Base-by-base conservation (phyloP, 176 grass and related monocot species). In the Melocanna baccifera region DNA sequence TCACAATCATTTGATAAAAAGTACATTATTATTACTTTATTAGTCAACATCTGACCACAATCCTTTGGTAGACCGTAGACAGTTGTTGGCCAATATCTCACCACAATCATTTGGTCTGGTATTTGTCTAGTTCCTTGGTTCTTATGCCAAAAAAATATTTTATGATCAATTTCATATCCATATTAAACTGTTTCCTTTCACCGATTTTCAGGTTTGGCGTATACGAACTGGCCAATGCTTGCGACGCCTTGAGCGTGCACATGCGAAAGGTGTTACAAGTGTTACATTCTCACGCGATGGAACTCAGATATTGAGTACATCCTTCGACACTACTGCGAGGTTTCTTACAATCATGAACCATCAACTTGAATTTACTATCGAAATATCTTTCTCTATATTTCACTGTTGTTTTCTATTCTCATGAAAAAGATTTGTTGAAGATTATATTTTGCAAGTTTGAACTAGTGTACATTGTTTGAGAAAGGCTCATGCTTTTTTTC, bases 291-390 rank as follows among this genome's bases (percentile, higher is more conserved):
- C 96, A 87, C 88, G 96, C 64, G 96, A 99, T 41, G 91, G 96
- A 85, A 94, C 85, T 75, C 93, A 99, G 87, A 92, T 99, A 84
- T 83, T 96, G 75, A 99, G 96, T 88, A 77, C 96, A 89, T 99
- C 96, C 75, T 99, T 99, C 56, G 96, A 99, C 76, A 95, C 81
- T 82, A 96, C 96, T 52, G 89, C 91, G 36, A 99, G 96, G 96
- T 99, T 91, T 76, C 18, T 81, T 87, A 75, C 41, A 79, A 53
- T 69, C 87, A 82, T 75, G 69, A 59, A 64, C 47, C 70, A 67
- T 73, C 48, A 61, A 32, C 57, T 88, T 90, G 62, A 79, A 74
- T 43, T 80, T 80, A 73, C 25, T 73, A 40, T 82, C 29, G 46
- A 55, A n/a, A 66, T 78, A 64, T 77, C 22, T 22, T 73, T 39